phyloP scores from a whole-genome alignment of 805 yeast genomes.

The Cyberlindnera xylosilytica region DNA sequence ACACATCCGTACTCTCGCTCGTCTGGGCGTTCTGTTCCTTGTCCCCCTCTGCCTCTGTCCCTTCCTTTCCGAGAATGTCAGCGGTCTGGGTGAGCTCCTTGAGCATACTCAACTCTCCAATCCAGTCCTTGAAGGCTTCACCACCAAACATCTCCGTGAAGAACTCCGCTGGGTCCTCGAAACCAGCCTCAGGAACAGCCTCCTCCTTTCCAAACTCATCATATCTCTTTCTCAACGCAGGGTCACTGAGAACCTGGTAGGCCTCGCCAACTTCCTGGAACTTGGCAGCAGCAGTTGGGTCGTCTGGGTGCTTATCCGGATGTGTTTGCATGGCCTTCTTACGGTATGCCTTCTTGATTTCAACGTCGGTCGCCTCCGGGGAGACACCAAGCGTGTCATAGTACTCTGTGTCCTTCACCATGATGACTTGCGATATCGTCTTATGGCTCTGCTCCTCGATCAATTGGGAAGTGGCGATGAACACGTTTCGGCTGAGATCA shows the following conservation, averaged over 20 bases:
- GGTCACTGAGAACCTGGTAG: conserved; percentile 77
- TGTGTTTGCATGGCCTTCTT: conserved; percentile 86
- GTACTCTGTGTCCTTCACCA: conserved; percentile 66
- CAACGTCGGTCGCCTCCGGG: conserved; percentile 68
- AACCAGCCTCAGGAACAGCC: conserved; percentile 67
- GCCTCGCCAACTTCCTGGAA: conserved; percentile 76
- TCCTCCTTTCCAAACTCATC: conserved; percentile 83
- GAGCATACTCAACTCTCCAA: conserved; percentile 71
- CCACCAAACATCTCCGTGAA: conserved; percentile 85
- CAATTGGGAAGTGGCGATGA: too few species aligned
- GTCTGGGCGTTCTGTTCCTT: too few species aligned
- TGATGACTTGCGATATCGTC: too few species aligned
- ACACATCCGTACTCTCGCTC: conserved; percentile 14
- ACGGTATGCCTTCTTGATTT: conserved; percentile 91
- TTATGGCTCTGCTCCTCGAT: too few species aligned
- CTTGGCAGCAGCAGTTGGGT: conserved; percentile 81
- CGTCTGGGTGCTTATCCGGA: conserved; percentile 96
- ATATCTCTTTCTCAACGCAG: conserved; percentile 63
- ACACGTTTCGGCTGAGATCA: too few species aligned
- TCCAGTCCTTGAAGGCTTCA: conserved; percentile 72
- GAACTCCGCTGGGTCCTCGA: conserved; percentile 83
- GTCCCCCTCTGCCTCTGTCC: conserved; percentile 17
- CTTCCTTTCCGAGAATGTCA: conserved; percentile 38
- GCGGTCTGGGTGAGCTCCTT: conserved; percentile 60
- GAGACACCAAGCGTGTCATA: conserved; percentile 75